Conservation (phyloP, 2,329 filamentous ascomycete genomes). For the Coniella lustricola region DNA sequence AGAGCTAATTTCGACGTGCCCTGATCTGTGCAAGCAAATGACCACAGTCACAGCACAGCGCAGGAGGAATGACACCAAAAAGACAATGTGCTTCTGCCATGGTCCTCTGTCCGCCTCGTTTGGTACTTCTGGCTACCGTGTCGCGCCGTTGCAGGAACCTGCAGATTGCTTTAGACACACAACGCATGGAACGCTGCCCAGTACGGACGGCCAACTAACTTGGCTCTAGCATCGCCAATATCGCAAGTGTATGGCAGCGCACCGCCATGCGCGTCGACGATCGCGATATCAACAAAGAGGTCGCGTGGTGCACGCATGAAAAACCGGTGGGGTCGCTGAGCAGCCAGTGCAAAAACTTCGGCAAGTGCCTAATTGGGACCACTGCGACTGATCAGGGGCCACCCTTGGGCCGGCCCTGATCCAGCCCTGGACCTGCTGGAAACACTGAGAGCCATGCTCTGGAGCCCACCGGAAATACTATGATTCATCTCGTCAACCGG, state of each 20-base stretch:
- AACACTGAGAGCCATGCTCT: too few relatives aligned
- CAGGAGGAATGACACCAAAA: too few relatives aligned
- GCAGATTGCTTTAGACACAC: too few relatives aligned
- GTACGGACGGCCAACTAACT: too few relatives aligned
- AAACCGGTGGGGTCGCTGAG: not conserved
- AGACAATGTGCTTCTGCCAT: not conserved
- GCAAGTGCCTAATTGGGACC: slow-evolving; percentile 2
- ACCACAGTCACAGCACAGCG: too few relatives aligned
- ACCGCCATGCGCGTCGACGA: slow-evolving; percentile 1
- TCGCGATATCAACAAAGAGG: slow-evolving; percentile 12
- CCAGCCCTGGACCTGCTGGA: too few relatives aligned
- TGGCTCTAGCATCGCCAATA: too few relatives aligned
- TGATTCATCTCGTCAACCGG: too few relatives aligned
- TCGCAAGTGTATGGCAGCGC: not conserved
- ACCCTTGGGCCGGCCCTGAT: too few relatives aligned
- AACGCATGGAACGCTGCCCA: too few relatives aligned
- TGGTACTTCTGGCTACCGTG: not conserved
- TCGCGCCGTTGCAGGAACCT: not conserved
- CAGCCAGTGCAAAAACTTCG: slow-evolving; percentile 8
- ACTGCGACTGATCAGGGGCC: not conserved
- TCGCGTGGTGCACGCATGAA: not conserved
- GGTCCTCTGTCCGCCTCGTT: not conserved
- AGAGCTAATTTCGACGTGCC: slow-evolving; percentile 15
- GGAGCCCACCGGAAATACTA: too few relatives aligned
- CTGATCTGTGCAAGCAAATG: slow-evolving; percentile 4